Conservation (phyloP, 140 eudicot genomes). For the Cichorium intybus region DNA sequence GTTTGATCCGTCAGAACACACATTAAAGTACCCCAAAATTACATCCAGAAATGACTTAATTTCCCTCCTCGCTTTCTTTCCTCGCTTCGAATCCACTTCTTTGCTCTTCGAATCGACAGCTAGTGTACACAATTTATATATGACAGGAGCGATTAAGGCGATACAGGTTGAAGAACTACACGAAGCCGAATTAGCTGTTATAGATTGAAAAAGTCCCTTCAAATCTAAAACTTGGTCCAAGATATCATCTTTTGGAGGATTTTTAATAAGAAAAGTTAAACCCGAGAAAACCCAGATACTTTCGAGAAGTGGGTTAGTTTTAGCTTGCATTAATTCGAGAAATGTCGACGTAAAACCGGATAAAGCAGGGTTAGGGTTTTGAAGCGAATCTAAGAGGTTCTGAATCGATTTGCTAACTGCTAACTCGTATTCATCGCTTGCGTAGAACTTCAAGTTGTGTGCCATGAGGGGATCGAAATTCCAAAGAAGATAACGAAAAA, state of each 20-base stretch:
- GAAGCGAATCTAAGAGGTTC: constrained; percentile 42
- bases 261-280: constrained; percentile 30
- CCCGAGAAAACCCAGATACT: constrained; percentile 61
- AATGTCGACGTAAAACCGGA: constrained; percentile 39
- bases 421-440: constrained; percentile 41
- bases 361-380: constrained; percentile 20
- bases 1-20: constrained; percentile 38
- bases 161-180: constrained; percentile 45
- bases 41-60: constrained; percentile 48
- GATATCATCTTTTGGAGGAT: constrained; percentile 29
- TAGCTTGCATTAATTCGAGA: constrained; percentile 45
- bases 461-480: constrained; percentile 21
- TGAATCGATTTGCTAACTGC: constrained; percentile 46
- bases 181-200: constrained; percentile 49
- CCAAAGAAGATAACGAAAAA: constrained; percentile 14
- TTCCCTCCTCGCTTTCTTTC: constrained; percentile 48
- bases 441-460: constrained; percentile 28
- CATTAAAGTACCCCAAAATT: constrained; percentile 45
- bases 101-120: constrained; percentile 34
- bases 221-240: constrained; percentile 41
- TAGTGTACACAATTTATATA: constrained; percentile 37
- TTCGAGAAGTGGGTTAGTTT: constrained; percentile 57
- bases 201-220: constrained; percentile 52
- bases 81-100: constrained; percentile 41
- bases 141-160: constrained; percentile 54